Evolutionary conservation across 2,329 filamentous ascomycete species (phyloP), one percentile per base, ranked within the genome.

Genomic region (Beauveria australis): DNA sequence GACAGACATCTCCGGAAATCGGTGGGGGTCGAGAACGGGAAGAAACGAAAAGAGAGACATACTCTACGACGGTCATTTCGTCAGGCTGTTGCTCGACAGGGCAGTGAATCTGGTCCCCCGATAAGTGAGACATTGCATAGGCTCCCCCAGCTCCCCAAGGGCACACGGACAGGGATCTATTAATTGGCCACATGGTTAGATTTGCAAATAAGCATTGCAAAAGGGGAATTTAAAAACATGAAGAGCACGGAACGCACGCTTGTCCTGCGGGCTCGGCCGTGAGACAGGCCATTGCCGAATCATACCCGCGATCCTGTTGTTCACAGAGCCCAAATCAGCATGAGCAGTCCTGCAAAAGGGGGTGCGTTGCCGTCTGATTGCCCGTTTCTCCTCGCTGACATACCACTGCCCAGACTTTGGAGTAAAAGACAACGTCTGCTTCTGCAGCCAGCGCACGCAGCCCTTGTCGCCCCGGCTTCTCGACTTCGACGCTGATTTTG

Each of bases 341-440:
- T 46, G 37, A 22, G 26, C 24, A 26, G 19, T 43, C 37, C 14
- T 16, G 14, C 33, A 33, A 53, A 22, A 26, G 19, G 14, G 30
- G 26, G 12, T 14, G 24, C 19, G 19, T 10, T 33, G 30, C 12
- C 8, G 51, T 41, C n/a, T 41, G 28, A 53, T 53, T 26, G 9
- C 14, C 14, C 30, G 5, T 43, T 22, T 16, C 22, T 14, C 19
- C 26, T 73, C 73, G 58, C 3, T 68, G 66, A 51, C 71, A 72
- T 73, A 87, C 86, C 76, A 86, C 80, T 62, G 88, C 88, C 88
- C 88, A 91, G 55, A 78, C 79, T 66, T 80, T 82, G 14, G 88
- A 89, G 73, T 87, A 91, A 70, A 91, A 89, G n/a, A 91, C 82
- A 19, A 89, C 80, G 67, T 91, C 85, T 26, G 86, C 87, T 65